Evolutionary conservation across 345 rosid genomes (phyloP).

Genomic region (Heritiera fomes): DNA sequence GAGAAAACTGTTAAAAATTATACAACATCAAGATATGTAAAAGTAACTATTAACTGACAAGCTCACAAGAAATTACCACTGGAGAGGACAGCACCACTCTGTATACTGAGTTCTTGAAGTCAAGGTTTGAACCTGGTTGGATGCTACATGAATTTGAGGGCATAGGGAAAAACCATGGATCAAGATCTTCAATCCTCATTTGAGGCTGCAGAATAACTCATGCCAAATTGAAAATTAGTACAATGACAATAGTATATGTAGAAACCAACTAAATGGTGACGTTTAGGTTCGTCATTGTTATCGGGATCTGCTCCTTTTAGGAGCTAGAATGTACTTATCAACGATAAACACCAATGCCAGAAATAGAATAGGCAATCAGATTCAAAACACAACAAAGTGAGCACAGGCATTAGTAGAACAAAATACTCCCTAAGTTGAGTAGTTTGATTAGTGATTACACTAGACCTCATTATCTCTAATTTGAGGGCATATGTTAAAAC

Average conservation of each 20-base stretch:
- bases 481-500: neutral
- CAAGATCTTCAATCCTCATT: slow-evolving; percentile 53
- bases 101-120: slow-evolving; percentile 59
- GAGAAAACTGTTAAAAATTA: neutral
- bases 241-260: neutral
- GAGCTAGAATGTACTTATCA: neutral
- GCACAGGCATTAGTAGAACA: neutral
- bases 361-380: neutral
- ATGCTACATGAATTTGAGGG: slow-evolving; percentile 60
- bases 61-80: slow-evolving; percentile 58
- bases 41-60: neutral
- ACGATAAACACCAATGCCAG: neutral
- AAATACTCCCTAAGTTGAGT: neutral
- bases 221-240: slow-evolving; percentile 16
- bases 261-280: neutral
- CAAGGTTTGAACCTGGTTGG: slow-evolving; percentile 80
- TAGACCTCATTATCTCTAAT: neutral
- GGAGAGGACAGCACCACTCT: slow-evolving; percentile 88
- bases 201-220: slow-evolving; percentile 39
- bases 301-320: neutral
- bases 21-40: slow-evolving; percentile 4
- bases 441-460: neutral
- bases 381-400: neutral
- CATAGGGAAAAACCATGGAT: slow-evolving; percentile 86
- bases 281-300: neutral